A percentile compares a stretch with the other conserved stretches of the same genome.
Evolutionary conservation across 1,284 basidiomycete genomes (phyloP).

Genomic region (Leccinum subrobustum): DNA sequence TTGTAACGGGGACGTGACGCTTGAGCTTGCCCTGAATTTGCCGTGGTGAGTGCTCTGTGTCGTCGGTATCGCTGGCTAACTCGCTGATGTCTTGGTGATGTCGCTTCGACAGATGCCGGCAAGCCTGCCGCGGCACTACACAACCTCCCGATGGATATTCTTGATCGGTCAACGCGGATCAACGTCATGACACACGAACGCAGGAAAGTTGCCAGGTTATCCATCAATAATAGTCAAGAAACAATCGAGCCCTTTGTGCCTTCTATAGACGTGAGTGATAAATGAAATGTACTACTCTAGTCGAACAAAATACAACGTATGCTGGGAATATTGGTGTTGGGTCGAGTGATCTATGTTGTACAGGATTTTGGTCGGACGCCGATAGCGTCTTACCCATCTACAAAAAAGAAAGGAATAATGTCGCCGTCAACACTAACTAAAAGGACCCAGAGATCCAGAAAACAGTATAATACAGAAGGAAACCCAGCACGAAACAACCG

Average conservation of each 20-base stretch:
- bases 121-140: background rate
- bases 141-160: background rate
- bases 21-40: background rate
- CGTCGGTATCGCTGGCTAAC: background rate
- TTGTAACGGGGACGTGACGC: conserved; percentile 2
- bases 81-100: background rate
- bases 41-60: conserved; percentile 1
- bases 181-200: background rate
- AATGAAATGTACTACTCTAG: background rate
- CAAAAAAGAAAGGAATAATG: background rate
- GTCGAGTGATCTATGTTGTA: background rate
- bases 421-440: background rate
- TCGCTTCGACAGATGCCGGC: background rate
- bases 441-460: background rate
- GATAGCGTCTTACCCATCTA: background rate
- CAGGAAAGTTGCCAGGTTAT: background rate
- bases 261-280: background rate
- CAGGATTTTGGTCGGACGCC: background rate
- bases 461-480: background rate
- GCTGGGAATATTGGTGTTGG: background rate
- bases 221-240: background rate
- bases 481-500: background rate
- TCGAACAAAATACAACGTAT: background rate
- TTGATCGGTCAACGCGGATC: background rate
- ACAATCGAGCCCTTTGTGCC: background rate